Conservation (phyloP, 129 eudicot species). For the Tagetes patula region DNA sequence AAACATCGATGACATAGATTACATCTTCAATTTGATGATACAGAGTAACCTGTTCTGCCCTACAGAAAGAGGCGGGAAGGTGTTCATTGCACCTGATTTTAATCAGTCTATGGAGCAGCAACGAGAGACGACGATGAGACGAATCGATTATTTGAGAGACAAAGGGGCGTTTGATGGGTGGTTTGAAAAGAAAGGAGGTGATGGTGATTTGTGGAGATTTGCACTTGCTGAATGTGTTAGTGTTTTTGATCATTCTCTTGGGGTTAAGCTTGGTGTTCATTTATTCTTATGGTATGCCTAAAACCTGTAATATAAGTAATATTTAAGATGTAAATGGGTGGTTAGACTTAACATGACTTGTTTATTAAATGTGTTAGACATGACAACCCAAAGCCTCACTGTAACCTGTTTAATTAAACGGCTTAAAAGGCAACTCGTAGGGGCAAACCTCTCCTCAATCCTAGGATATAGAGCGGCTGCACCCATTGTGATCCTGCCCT, state of each 20-base stretch:
- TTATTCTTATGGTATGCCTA: constrained; percentile 64
- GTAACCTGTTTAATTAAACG: no score
- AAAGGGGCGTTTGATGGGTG: constrained; percentile 62
- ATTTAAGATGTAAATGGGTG: neutral
- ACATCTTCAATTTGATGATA: constrained; percentile 50
- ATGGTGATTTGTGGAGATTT: constrained; percentile 54
- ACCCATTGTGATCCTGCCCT: no score
- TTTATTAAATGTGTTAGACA: no score
- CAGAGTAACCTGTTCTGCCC: constrained; percentile 61
- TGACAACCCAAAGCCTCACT: no score
- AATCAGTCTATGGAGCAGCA: constrained; percentile 86
- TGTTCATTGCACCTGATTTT: constrained; percentile 63
- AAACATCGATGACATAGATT: constrained; percentile 51
- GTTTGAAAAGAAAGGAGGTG: constrained; percentile 43
- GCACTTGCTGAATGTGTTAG: constrained; percentile 45
- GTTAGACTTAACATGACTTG: neutral
- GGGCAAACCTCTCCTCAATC: no score
- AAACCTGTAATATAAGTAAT: neutral
- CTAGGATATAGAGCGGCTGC: no score
- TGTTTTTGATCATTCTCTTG: constrained; percentile 75
- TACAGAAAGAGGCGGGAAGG: constrained; percentile 50
- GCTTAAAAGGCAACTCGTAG: no score
- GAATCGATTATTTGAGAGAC: constrained; percentile 44
- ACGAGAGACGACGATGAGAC: constrained; percentile 70
- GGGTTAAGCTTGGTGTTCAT: constrained; percentile 68